Conservation (phyloP, 2,329 filamentous ascomycete species). For the Biscogniauxia sp. region DNA sequence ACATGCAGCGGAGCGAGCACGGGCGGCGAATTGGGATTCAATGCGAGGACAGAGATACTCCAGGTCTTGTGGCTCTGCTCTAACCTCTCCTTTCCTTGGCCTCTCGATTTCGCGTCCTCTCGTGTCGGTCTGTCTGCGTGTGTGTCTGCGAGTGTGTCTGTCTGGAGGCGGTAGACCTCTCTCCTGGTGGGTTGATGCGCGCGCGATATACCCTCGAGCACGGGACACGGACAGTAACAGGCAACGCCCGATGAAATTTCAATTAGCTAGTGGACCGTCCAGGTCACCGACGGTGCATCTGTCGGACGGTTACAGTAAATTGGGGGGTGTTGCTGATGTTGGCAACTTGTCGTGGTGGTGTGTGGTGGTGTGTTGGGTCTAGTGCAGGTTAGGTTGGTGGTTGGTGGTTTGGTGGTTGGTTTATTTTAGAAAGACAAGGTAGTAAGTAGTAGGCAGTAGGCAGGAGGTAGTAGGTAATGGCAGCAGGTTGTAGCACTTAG, state of each 20-base stretch:
- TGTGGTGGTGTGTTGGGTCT: conserved; percentile 1
- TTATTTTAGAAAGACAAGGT: conserved; percentile 2
- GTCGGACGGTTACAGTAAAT: background rate
- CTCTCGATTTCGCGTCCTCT: background rate
- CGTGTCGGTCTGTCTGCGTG: background rate
- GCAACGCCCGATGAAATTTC: background rate
- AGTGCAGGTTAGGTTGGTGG: background rate
- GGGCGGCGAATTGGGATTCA: background rate
- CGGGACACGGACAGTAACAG: background rate
- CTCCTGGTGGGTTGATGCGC: background rate
- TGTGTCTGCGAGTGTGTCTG: no score
- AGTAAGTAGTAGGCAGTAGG: background rate
- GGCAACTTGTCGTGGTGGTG: background rate
- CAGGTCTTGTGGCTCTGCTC: background rate
- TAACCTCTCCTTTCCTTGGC: background rate
- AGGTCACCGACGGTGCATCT: background rate
- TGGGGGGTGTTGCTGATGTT: background rate
- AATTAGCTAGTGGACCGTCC: background rate
- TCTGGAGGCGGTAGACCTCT: background rate
- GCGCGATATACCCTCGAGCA: background rate
- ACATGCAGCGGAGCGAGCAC: conserved; percentile 11
- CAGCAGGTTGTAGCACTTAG: no score
- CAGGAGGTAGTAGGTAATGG: background rate
- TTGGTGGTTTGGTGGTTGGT: background rate
- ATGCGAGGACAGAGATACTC: background rate